Conservation (phyloP, 257 asterid species). For the Solanum rostratum region DNA sequence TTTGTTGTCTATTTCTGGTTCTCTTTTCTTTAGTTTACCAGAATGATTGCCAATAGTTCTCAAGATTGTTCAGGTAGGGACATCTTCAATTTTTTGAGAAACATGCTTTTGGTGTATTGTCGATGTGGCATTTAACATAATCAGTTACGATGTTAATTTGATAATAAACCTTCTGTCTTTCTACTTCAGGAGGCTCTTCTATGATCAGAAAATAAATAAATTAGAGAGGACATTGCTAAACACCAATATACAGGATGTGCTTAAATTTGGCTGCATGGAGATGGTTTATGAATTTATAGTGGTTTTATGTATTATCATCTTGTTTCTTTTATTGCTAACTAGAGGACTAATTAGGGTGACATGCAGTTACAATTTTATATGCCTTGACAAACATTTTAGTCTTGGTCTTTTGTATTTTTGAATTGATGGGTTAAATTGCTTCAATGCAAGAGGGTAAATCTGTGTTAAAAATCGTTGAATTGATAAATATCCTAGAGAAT, state of each 20-base stretch:
- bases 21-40: not conserved
- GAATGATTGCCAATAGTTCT: not conserved
- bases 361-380: not conserved
- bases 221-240: not conserved
- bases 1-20: not conserved
- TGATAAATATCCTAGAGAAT: not conserved
- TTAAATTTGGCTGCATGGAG: not conserved
- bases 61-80: not conserved
- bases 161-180: not conserved
- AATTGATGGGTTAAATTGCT: not conserved
- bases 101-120: not conserved
- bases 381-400: not conserved
- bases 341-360: not conserved
- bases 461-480: not conserved
- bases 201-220: not conserved
- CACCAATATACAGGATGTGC: not conserved
- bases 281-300: not conserved
- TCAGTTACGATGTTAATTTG: not conserved
- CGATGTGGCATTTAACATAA: not conserved
- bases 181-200: not conserved
- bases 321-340: not conserved
- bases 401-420: not conserved
- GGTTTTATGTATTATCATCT: not conserved
- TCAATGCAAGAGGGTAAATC: not conserved
- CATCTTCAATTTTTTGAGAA: not conserved